These are phyloP conservation scores for Hymenoscyphus linearis DNA, from an alignment of 2,329 filamentous ascomycete species.

Conservation along the genomic window DNA sequence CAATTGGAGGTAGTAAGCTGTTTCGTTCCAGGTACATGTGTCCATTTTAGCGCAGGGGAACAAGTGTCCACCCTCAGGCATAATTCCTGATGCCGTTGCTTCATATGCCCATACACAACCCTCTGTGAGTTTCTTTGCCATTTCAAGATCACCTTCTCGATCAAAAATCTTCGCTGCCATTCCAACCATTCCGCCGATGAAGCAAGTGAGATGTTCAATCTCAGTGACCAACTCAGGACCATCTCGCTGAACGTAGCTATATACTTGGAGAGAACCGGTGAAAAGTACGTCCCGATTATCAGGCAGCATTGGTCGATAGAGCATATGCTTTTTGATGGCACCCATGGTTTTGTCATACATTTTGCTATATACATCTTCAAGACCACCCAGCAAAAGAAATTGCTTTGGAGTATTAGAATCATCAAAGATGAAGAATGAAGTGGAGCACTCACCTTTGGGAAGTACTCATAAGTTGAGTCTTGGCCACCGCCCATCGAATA, in stretches of 20 bases:
- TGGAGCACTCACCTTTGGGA: slow-evolving; percentile 49
- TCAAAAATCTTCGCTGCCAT: slow-evolving; percentile 59
- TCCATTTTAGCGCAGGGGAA: slow-evolving; percentile 40
- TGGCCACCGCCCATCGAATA: slow-evolving; percentile 57
- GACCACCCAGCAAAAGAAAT: slow-evolving; percentile 71
- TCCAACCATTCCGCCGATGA: slow-evolving; percentile 65
- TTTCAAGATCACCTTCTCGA: slow-evolving; percentile 53
- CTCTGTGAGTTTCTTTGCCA: slow-evolving; percentile 58
- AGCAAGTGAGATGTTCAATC: slow-evolving; percentile 57
- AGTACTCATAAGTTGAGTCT: slow-evolving; percentile 69
- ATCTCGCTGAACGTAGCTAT: slow-evolving; percentile 37
- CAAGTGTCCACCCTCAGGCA: slow-evolving; percentile 53
- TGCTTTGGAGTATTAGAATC: slow-evolving; percentile 39
- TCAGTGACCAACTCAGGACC: slow-evolving; percentile 37
- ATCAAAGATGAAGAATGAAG: not conserved
- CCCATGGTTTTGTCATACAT: slow-evolving; percentile 67
- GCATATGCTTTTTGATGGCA: slow-evolving; percentile 64
- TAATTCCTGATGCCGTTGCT: slow-evolving; percentile 53
- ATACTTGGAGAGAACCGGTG: slow-evolving; percentile 55
- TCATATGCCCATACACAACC: slow-evolving; percentile 68
- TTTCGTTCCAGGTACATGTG: slow-evolving; percentile 31
- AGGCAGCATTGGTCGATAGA: slow-evolving; percentile 72
- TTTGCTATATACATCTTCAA: slow-evolving; percentile 63
- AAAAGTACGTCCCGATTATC: slow-evolving; percentile 66
- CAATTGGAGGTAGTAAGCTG: slow-evolving; percentile 22